These are phyloP conservation scores for Dioscorea zingiberensis DNA, from an alignment of 106 monocot genomes.

Conservation along the genomic window DNA sequence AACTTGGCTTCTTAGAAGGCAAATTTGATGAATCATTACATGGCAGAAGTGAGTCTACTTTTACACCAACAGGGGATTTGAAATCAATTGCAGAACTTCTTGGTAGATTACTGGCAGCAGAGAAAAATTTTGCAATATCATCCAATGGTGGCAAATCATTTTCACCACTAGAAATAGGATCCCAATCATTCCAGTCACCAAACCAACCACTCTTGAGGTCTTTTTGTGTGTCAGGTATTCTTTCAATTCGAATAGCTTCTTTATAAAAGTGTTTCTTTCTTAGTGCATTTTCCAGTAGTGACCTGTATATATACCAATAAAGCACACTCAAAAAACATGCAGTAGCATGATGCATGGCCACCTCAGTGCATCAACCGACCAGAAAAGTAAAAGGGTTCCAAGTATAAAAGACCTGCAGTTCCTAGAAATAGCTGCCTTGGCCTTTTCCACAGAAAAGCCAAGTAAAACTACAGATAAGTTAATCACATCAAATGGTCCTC, in stretches of 20 bases:
- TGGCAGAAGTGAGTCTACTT: conserved; percentile 6
- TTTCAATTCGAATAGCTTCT: conserved; percentile 77
- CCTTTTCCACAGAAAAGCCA: conserved; percentile 70
- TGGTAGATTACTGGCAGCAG: conserved; percentile 18
- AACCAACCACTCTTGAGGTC: conserved; percentile 29
- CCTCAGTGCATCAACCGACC: neutral
- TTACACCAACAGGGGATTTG: conserved; percentile 6
- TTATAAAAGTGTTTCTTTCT: conserved; percentile 77
- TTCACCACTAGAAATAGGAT: conserved; percentile 75
- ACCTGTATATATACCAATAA: conserved; percentile 29
- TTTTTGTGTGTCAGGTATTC: conserved; percentile 32
- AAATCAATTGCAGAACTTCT: conserved; percentile 28
- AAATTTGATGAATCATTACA: neutral
- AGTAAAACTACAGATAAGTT: conserved; percentile 58
- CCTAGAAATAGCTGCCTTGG: conserved; percentile 65
- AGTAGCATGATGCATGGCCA: neutral
- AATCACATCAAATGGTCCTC: conserved; percentile 83
- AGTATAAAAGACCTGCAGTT: conserved; percentile 76
- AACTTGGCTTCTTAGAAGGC: neutral
- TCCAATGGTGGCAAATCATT: conserved; percentile 70
- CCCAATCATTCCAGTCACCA: conserved; percentile 66
- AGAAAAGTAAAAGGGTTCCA: too few relatives aligned
- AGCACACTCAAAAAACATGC: neutral
- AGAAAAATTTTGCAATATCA: conserved; percentile 39
- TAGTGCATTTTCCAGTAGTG: conserved; percentile 49